These are phyloP conservation scores for Ophiocytium majus DNA, from an alignment of 352 stramenopile genomes.

Conservation along the genomic window DNA sequence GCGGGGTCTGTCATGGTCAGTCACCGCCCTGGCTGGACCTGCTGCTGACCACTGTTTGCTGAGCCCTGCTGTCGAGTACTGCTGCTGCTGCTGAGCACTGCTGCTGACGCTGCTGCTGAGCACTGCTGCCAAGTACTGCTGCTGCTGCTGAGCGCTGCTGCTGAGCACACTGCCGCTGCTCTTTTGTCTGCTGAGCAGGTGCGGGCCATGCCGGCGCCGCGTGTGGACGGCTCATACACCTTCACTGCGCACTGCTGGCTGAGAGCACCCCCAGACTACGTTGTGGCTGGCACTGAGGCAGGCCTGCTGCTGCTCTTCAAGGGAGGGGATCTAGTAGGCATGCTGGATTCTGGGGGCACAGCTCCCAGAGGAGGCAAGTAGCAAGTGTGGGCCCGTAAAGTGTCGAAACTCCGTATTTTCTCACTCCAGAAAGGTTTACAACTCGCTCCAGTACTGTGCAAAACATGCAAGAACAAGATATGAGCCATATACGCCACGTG, in stretches of 20 bases:
- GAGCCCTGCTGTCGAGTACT: neutral
- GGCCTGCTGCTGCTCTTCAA: slow-evolving; percentile 81
- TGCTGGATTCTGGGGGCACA: no score
- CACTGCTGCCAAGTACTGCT: neutral
- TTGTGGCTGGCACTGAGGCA: slow-evolving; percentile 73
- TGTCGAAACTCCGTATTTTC: no score
- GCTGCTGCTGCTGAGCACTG: neutral
- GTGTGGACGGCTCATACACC: slow-evolving; percentile 65
- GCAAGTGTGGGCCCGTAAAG: no score
- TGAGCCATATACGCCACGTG: no score
- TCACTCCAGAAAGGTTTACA: no score
- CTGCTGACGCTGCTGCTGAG: neutral
- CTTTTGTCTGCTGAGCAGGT: slow-evolving; percentile 66
- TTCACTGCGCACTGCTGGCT: slow-evolving; percentile 81
- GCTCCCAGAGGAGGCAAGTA: no score
- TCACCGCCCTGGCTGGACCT: no score
- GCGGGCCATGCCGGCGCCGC: slow-evolving; percentile 72
- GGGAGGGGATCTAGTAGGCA: no score
- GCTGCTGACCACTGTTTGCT: no score
- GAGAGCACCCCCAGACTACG: slow-evolving; percentile 78
- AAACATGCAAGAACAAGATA: no score
- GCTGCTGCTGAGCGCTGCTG: neutral
- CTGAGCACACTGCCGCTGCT: slow-evolving; percentile 34
- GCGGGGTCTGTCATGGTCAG: no score
- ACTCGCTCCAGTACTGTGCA: no score